These are phyloP conservation scores for Neolentinus lepideus DNA, from an alignment of 1,284 basidiomycete species.

Conservation along the genomic window DNA sequence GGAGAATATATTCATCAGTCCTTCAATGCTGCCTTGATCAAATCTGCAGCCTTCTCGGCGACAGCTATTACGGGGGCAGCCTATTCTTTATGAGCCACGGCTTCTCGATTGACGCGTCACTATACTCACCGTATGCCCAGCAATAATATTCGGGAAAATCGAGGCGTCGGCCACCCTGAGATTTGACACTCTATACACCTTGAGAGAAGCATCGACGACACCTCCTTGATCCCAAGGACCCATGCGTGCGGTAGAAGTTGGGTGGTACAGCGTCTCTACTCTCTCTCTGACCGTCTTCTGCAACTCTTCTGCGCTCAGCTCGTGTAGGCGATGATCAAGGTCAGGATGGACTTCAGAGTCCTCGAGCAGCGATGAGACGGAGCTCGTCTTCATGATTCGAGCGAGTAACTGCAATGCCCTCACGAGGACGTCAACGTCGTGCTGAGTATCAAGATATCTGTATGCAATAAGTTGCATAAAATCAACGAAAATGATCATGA, in stretches of 20 bases:
- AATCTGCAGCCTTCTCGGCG: slow-evolving; percentile 58
- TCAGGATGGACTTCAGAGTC: slow-evolving; percentile 4
- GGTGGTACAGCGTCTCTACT: slow-evolving; percentile 54
- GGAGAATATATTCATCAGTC: too few relatives aligned
- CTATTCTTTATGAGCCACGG: slow-evolving; percentile 24
- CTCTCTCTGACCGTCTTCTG: slow-evolving; percentile 32
- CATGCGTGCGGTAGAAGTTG: slow-evolving; percentile 56
- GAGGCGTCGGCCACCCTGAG: slow-evolving; percentile 57
- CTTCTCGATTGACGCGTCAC: neutral
- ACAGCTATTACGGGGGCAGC: slow-evolving; percentile 50
- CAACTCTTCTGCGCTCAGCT: slow-evolving; percentile 23
- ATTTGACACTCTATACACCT: slow-evolving; percentile 29
- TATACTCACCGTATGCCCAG: slow-evolving; percentile 53
- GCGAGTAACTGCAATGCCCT: slow-evolving; percentile 44
- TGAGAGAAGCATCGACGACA: slow-evolving; percentile 29
- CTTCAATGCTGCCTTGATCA: slow-evolving; percentile 33
- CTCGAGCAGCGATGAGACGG: slow-evolving; percentile 34
- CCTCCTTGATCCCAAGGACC: slow-evolving; percentile 34
- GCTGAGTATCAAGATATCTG: slow-evolving; percentile 45
- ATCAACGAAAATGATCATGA: neutral
- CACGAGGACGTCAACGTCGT: slow-evolving; percentile 50
- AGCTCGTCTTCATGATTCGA: slow-evolving; percentile 44
- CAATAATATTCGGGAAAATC: slow-evolving; percentile 50
- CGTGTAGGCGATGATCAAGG: slow-evolving; percentile 18
- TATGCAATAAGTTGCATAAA: neutral